Conservation (phyloP, 1,284 basidiomycete species). For the Sporisorium graminicola region DNA sequence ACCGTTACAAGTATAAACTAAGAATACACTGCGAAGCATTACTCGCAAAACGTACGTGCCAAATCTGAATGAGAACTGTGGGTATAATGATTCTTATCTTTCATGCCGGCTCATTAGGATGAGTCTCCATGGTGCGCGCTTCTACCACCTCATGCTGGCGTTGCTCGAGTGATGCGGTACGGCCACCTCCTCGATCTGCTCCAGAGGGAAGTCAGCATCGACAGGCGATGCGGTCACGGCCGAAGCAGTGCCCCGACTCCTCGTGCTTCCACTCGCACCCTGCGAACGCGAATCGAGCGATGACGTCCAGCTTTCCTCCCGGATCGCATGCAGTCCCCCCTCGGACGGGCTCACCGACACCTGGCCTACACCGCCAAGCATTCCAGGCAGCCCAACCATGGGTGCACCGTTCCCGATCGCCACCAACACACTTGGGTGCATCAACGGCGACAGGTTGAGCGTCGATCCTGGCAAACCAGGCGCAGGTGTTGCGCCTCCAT, state of each 20-base stretch:
- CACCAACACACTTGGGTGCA: constrained; percentile 24
- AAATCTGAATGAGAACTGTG: background rate
- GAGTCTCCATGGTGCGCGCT: background rate
- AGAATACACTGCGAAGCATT: background rate
- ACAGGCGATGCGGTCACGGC: constrained; percentile 27
- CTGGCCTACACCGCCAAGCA: constrained; percentile 23
- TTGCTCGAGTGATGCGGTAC: constrained; percentile 13
- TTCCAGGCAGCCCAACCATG: constrained; percentile 8
- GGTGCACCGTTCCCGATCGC: constrained; percentile 14
- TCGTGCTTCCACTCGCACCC: constrained; percentile 23
- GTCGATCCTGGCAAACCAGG: constrained; percentile 4
- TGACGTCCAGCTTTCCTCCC: constrained; percentile 55
- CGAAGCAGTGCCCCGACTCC: constrained; percentile 23
- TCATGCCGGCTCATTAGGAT: background rate
- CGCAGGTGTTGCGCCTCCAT: constrained; percentile 9
- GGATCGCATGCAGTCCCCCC: constrained; percentile 52
- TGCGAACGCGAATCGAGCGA: constrained; percentile 39
- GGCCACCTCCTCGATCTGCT: constrained; percentile 29
- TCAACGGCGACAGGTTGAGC: constrained; percentile 21
- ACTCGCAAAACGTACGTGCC: background rate
- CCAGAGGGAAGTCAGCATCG: constrained; percentile 24
- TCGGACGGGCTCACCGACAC: constrained; percentile 43
- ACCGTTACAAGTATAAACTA: background rate
- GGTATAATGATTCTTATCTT: background rate
- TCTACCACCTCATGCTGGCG: constrained; percentile 1